Evolutionary conservation across 78 protist species (phyloP), one percentile per base, ranked within the genome.

Genomic region (Guillardia theta): DNA sequence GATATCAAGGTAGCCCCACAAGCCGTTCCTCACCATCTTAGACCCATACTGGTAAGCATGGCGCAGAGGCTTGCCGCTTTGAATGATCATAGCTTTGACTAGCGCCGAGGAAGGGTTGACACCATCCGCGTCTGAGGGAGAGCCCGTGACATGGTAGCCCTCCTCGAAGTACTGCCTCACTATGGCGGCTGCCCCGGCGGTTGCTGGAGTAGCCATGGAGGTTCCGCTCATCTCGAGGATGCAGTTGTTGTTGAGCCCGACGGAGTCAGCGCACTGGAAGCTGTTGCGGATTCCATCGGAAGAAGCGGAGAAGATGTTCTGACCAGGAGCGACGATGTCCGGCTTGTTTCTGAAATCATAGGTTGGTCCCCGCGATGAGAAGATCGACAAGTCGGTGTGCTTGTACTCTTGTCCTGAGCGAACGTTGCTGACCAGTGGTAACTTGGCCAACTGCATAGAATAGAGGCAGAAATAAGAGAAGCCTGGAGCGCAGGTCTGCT

Each of bases 321-420:
- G 62, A 30, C 93, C 93, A 3, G 62, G 76, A 27, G 41, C 22
- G 22, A 88, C 37, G 3, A 88, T 27, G 22, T 88, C 93, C 0
- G 93, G 93, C 22, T 88, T 88, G 93, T 48, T 22, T 22, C 93
- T 54, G 46, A 36, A 41, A 9, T 88, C 93, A 10, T 18, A 24
- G 70, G 70, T 48, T 0, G 93, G 93, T 1, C 93, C 93, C 33
- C 93, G 54, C 41, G 76, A 44, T 22, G 90, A 80, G 90, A 80
- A 80, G 88, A 15, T 15, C 44, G 87, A 24, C 70, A 58, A n/a
- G n/a, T n/a, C n/a, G n/a, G n/a, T n/a, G n/a, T n/a, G n/a, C n/a
- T n/a, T n/a, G n/a, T n/a, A n/a, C n/a, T n/a, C n/a, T n/a, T n/a
- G n/a, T n/a, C n/a, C n/a, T n/a, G n/a, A n/a, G n/a, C n/a, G n/a